Conservation (phyloP, 805 yeast species). For the Kodamaea sagamina region DNA sequence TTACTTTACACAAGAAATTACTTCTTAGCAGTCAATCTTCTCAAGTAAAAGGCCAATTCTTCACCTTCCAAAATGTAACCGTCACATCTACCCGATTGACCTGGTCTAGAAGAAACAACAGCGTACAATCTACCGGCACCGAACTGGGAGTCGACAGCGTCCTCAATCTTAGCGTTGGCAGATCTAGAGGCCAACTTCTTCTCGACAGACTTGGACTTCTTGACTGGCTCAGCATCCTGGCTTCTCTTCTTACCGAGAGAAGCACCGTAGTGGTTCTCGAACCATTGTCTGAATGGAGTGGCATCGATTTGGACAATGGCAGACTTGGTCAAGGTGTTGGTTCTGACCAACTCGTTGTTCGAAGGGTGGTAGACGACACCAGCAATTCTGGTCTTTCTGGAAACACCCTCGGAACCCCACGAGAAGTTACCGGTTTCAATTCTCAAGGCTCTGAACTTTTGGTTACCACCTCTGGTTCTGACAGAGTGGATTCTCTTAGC, state of each 20-base stretch:
- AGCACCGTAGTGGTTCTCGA: constrained; percentile 96
- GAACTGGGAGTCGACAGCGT: constrained; percentile 93
- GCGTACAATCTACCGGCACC: constrained; percentile 99
- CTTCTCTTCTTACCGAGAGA: constrained; percentile 82
- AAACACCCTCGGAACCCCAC: constrained; percentile 98
- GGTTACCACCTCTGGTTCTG: constrained; percentile 99
- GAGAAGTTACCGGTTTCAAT: constrained; percentile 99
- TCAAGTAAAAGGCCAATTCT: constrained; percentile 99
- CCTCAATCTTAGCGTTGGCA: constrained; percentile 78
- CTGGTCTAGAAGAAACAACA: constrained; percentile 98
- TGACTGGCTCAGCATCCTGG: constrained; percentile 53
- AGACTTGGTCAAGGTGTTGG: constrained; percentile 98
- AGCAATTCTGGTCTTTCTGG: constrained; percentile 98
- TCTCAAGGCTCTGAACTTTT: constrained; percentile 99
- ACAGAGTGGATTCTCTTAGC: constrained; percentile 98
- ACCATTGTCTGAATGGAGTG: constrained; percentile 99
- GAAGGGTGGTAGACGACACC: constrained; percentile 99
- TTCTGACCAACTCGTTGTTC: constrained; percentile 99
- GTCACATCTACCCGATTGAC: constrained; percentile 99
- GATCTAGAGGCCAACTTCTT: constrained; percentile 95
- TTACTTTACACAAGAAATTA: constrained; percentile 42
- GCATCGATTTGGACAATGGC: constrained; percentile 99
- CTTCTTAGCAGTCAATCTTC: constrained; percentile 99
- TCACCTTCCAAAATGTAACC: constrained; percentile 99
- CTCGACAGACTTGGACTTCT: constrained; percentile 77